Evolutionary conservation across 768 basidiomycete species (phyloP).

Genomic region (Tylopilus sp.): DNA sequence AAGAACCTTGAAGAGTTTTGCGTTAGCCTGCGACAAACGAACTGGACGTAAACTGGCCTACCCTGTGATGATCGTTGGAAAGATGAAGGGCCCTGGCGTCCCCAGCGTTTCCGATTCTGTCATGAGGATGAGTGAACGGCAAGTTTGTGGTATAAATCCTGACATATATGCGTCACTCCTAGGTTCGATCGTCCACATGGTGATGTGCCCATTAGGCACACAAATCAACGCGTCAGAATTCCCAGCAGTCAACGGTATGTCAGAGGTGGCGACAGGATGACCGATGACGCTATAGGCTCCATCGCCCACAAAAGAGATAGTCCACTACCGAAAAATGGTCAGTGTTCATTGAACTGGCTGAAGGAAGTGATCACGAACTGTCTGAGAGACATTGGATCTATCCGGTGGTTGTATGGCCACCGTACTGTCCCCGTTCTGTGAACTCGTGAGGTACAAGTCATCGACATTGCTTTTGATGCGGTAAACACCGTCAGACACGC

Average conservation of each 20-base stretch:
- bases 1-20: not conserved
- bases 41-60: not conserved
- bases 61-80: not conserved
- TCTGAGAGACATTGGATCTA: not conserved
- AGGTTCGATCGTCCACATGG: conserved; percentile 7
- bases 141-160: not conserved
- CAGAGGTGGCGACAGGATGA: not conserved
- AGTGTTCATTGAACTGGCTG: not conserved
- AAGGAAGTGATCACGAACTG: not conserved
- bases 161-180: conserved; percentile 4
- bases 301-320: not conserved
- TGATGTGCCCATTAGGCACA: not conserved
- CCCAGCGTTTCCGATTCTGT: conserved; percentile 6
- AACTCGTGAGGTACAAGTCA: not conserved
- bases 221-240: not conserved
- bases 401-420: not conserved
- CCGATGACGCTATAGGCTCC: not conserved
- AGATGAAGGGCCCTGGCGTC: conserved; percentile 5
- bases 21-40: not conserved
- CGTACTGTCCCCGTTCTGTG: not conserved
- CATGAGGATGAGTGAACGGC: not conserved
- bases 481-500: not conserved
- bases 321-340: not conserved
- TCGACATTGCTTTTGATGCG: conserved; percentile 1
- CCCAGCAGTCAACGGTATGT: not conserved